Conservation (phyloP, 169 alveolate species). For the Plasmodium relictum region DNA sequence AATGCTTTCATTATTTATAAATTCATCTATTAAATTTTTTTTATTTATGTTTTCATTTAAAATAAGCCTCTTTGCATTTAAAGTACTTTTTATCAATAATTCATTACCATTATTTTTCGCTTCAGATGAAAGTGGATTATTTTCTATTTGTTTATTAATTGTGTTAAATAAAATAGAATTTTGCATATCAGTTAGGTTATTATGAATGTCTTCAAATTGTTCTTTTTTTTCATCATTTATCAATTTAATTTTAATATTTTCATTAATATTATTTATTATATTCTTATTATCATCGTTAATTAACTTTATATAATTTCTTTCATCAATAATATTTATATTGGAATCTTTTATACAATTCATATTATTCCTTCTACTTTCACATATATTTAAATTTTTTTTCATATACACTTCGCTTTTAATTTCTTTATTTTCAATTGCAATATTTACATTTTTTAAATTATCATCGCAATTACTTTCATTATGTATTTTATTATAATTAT, state of each 20-base stretch:
- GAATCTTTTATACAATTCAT: background rate
- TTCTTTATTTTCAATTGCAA: background rate
- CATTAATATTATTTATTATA: background rate
- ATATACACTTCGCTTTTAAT: background rate
- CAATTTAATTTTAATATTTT: background rate
- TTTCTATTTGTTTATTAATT: conserved; percentile 44
- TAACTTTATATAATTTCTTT: background rate
- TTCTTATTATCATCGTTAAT: background rate
- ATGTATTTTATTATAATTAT: no score
- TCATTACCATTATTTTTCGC: conserved; percentile 15
- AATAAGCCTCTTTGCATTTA: conserved; percentile 1
- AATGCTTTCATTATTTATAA: background rate
- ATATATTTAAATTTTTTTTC: background rate
- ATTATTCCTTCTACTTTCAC: background rate
- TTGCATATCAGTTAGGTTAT: conserved; percentile 72
- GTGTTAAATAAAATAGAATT: conserved; percentile 48
- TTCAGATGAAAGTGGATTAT: conserved; percentile 22
- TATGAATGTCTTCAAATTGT: conserved; percentile 35
- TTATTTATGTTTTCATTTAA: conserved; percentile 9
- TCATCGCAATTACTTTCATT: background rate
- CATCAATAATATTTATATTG: background rate
- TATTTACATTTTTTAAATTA: background rate
- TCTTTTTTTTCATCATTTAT: conserved; percentile 8
- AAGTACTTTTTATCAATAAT: conserved; percentile 9
- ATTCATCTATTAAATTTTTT: no score